Evolutionary conservation across 805 yeast genomes (phyloP), one percentile per base, ranked within the genome.

Genomic region (Starmera quercuum): DNA sequence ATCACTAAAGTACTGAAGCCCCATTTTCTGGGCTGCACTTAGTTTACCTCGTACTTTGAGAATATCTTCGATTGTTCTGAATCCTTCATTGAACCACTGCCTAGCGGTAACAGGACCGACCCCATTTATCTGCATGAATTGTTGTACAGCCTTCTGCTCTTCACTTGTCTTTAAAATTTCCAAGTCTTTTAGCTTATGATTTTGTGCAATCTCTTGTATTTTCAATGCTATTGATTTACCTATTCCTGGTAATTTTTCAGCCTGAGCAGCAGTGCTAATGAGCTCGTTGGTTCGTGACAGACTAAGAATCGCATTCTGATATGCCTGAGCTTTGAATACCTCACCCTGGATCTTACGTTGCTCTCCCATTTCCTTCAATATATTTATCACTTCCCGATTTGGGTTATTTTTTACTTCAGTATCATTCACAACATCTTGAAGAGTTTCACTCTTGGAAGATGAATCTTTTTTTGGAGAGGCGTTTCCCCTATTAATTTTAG

Each of bases 1-100:
- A 37, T 75, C 79, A 4, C 63, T 49, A 37, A 65, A 66, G 39
- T 68, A 70, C 20, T 59, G 51, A 6, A 75, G 36, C 0, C 79
- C 79, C 7, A 61, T 47, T 15, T 33, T 29, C 41, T 60, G 60
- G 34, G 49, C 42, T 23, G 42, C 33, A 3, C 54, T 46, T 29
- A 64, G 28, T 41, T 55, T 54, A 15, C 42, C 39, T 20, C 59
- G 39, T n/a, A n/a, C n/a, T 10, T 49, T 24, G 5, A 44, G 26
- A 6, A 67, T 49, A 28, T 68, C 74, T 1, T 67, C 63, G 11
- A 65, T 37, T 1, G 65, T 55, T 12, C 64, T 44, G 19, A 47
- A 44, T 4, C 71, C 68, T 35, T 59, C 53, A 6, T 53, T 39
- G 30, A 61, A 58, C 62, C 74, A 64, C 31, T 53, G 45, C 18